Evolutionary conservation across 1,284 basidiomycete species (phyloP).

Genomic region (Ceratobasidium sp.): DNA sequence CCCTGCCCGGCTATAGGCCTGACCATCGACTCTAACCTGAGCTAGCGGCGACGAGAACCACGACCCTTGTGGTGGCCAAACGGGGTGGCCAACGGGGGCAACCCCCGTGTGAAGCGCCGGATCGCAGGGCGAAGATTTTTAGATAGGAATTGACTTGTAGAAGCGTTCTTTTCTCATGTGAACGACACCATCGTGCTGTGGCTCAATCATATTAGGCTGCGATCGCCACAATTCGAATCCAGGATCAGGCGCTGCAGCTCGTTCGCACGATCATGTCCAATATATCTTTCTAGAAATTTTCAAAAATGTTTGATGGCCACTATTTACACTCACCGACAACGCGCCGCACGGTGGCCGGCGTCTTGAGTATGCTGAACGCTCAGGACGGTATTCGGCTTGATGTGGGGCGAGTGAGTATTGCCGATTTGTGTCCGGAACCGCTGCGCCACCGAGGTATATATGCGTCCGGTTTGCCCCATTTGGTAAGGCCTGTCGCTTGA

Average conservation of each 20-base stretch:
- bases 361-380: neutral
- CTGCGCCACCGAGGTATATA: neutral
- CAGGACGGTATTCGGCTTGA: neutral
- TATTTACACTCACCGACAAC: neutral
- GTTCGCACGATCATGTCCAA: neutral
- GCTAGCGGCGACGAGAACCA: neutral
- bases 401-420: neutral
- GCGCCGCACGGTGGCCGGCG: neutral
- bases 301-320: neutral
- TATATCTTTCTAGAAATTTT: neutral
- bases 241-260: neutral
- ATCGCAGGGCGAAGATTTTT: neutral
- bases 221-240: no score
- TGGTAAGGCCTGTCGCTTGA: neutral
- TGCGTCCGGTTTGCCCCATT: neutral
- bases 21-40: neutral
- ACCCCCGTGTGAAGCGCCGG: neutral
- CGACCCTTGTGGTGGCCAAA: constrained; percentile 1
- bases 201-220: neutral
- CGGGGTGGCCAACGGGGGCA: neutral
- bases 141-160: constrained; percentile 8
- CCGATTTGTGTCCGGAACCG: neutral
- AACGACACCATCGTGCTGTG: neutral
- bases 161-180: constrained; percentile 1
- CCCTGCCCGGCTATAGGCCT: constrained; percentile 4